Evolutionary conservation across 2,329 filamentous ascomycete genomes (phyloP).

Genomic region (Amauroascus niger): DNA sequence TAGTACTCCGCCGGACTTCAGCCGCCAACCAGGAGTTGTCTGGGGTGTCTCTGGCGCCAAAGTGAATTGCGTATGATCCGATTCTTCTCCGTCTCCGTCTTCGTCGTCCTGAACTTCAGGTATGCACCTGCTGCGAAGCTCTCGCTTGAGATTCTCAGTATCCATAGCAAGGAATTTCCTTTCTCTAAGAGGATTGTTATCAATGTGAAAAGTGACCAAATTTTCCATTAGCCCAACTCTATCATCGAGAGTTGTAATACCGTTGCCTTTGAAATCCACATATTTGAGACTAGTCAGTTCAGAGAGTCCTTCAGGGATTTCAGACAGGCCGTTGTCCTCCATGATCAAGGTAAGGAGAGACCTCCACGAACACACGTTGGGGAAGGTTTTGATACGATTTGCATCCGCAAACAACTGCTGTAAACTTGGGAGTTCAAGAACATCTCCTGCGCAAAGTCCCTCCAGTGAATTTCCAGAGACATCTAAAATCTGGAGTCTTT

Average conservation of each 20-base stretch:
- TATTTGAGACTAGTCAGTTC: conserved; percentile 58
- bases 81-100: conserved; percentile 32
- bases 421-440: conserved; percentile 58
- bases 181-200: conserved; percentile 83
- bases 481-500: conserved; percentile 64
- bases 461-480: conserved; percentile 65
- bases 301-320: conserved; percentile 67
- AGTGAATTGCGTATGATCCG: conserved; percentile 34
- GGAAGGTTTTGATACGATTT: conserved; percentile 66
- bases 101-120: conserved; percentile 37
- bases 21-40: conserved; percentile 27
- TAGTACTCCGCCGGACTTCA: conserved; percentile 43
- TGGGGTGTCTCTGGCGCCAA: conserved; percentile 38
- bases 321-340: conserved; percentile 69
- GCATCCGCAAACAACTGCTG: conserved; percentile 66
- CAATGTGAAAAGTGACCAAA: conserved; percentile 63
- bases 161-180: conserved; percentile 74
- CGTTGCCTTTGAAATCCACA: conserved; percentile 77
- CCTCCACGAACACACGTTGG: conserved; percentile 64
- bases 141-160: conserved; percentile 70
- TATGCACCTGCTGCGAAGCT: conserved; percentile 55
- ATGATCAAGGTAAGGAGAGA: conserved; percentile 63
- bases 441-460: conserved; percentile 40
- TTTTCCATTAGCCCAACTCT: conserved; percentile 70
- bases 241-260: conserved; percentile 64